Evolutionary conservation across 2,329 filamentous ascomycete genomes (phyloP).

Genomic region (Colletotrichum lini): DNA sequence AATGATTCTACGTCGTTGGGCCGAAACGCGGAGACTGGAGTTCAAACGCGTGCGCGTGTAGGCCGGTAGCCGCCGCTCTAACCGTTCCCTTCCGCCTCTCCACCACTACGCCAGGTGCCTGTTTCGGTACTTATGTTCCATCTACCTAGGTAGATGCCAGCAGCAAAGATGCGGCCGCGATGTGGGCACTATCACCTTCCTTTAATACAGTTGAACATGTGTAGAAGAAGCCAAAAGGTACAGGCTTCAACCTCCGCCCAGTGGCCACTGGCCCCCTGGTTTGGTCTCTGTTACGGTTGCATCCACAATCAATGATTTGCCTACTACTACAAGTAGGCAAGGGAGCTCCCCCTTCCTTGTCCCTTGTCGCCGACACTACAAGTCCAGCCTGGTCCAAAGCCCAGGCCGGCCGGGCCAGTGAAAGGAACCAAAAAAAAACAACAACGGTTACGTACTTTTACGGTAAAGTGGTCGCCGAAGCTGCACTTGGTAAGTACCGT

Average conservation of each 20-base stretch:
- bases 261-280: not conserved
- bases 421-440: conserved; percentile 3
- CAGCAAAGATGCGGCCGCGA: not conserved
- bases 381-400: conserved; percentile 5
- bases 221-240: not conserved
- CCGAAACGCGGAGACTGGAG: not conserved
- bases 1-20: not conserved
- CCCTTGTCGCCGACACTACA: conserved; percentile 4
- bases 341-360: not conserved
- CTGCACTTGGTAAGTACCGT: not conserved
- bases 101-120: not conserved
- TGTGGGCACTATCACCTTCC: not conserved
- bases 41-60: too few species aligned
- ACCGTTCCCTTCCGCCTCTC: not conserved
- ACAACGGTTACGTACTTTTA: conserved; percentile 7
- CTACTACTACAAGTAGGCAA: not conserved
- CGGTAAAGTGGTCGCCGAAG: not conserved
- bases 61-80: not conserved
- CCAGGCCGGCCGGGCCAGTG: conserved; percentile 3
- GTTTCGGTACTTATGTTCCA: too few species aligned
- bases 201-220: not conserved
- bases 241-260: not conserved
- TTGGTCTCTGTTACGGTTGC: not conserved
- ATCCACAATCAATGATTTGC: not conserved
- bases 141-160: not conserved